Conservation (phyloP, 148 eudicot species). For the Agrostemma githago region DNA sequence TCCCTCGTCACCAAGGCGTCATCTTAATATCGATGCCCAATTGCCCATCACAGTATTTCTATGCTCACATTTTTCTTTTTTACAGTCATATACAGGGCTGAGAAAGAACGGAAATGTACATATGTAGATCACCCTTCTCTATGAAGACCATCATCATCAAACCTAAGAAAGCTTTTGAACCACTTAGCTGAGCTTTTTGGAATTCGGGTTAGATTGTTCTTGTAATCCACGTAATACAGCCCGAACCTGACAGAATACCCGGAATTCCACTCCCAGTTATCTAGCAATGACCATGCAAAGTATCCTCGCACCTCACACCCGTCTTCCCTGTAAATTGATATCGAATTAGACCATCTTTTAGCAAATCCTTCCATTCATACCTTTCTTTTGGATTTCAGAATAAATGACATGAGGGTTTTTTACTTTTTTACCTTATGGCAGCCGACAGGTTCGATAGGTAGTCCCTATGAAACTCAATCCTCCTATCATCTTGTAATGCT, state of each 20-base stretch:
- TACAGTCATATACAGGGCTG: constrained; percentile 15
- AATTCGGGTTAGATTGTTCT: constrained; percentile 81
- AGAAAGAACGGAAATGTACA: not conserved
- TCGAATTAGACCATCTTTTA: not conserved
- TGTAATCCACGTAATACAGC: constrained; percentile 82
- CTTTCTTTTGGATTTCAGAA: not conserved
- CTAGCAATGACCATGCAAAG: constrained; percentile 93
- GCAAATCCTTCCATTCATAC: no score
- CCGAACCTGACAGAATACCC: constrained; percentile 85
- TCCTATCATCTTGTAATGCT: constrained; percentile 74
- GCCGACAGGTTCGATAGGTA: constrained; percentile 93
- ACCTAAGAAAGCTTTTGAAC: constrained; percentile 57
- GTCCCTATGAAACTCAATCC: constrained; percentile 76
- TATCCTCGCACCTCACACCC: constrained; percentile 79
- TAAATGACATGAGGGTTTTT: not conserved
- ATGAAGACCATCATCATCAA: constrained; percentile 20
- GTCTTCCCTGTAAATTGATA: constrained; percentile 59
- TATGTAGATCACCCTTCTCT: constrained; percentile 9
- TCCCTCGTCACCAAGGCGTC: not conserved
- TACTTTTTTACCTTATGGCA: constrained; percentile 59
- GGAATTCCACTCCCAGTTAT: constrained; percentile 96
- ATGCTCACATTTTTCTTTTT: not conserved
- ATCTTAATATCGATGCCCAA: constrained; percentile 7
- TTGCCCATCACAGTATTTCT: not conserved
- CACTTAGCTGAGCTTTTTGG: constrained; percentile 81